Percentiles rank a stretch among this genome's conserved stretches.
Evolutionary conservation across 176 grass and related monocot genomes (phyloP).

Genomic region (Elymus sibiricus): DNA sequence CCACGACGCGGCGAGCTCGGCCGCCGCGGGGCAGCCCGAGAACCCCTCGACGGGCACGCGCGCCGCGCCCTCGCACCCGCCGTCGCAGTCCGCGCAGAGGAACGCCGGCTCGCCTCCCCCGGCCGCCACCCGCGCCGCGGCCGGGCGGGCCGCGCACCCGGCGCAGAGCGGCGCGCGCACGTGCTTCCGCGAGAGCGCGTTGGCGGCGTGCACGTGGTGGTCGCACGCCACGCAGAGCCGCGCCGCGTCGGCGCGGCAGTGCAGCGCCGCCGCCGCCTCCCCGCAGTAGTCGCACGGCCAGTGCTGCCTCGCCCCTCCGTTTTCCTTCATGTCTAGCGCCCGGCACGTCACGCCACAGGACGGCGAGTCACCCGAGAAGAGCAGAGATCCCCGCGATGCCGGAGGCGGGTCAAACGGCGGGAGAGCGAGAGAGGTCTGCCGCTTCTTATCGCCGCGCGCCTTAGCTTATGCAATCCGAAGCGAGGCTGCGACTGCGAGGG

Average conservation of each 20-base stretch:
- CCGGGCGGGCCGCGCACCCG: conserved; percentile 36
- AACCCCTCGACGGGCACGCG: conserved; percentile 43
- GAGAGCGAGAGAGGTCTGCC: background rate
- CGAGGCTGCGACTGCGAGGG: background rate
- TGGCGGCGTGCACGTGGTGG: conserved; percentile 73
- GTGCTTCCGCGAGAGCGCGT: conserved; percentile 64
- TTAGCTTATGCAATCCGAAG: background rate
- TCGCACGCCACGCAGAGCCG: conserved; percentile 66
- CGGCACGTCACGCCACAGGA: background rate
- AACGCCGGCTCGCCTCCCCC: background rate
- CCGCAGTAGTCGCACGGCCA: conserved; percentile 71
- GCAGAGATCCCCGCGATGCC: background rate
- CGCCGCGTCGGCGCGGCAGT: conserved; percentile 70
- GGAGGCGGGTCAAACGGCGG: background rate
- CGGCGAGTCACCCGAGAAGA: too few relatives aligned
- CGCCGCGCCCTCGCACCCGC: background rate
- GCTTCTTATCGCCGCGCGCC: background rate
- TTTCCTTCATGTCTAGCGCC: conserved; percentile 18
- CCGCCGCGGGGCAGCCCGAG: conserved; percentile 58
- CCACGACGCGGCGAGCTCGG: conserved; percentile 61
- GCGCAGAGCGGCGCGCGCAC: conserved; percentile 62
- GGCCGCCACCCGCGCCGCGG: conserved; percentile 27
- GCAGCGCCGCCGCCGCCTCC: conserved; percentile 58
- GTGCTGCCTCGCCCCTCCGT: background rate
- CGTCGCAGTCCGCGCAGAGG: conserved; percentile 48